Conservation (phyloP, 2,329 filamentous ascomycete species). For the Epichloe amarillans region DNA sequence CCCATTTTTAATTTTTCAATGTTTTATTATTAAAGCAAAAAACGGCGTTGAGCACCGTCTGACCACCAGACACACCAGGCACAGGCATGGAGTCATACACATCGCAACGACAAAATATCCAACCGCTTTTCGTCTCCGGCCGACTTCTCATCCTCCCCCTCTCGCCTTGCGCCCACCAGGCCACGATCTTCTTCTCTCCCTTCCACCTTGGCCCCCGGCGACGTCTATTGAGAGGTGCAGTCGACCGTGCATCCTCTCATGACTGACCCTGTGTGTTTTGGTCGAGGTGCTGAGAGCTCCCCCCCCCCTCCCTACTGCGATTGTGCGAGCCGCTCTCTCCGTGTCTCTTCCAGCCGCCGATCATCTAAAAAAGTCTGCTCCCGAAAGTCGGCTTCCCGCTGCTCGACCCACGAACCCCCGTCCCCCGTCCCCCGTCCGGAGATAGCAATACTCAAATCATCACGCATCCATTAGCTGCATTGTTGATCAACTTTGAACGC, state of each 20-base stretch:
- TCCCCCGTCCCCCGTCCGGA: neutral
- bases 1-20: neutral
- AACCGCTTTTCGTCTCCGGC: neutral
- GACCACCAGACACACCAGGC: neutral
- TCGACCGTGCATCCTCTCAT: slow-evolving; percentile 12
- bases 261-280: slow-evolving; percentile 20
- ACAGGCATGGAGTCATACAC: neutral
- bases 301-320: too few species aligned
- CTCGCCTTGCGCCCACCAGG: slow-evolving; percentile 1
- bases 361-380: neutral
- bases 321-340: neutral
- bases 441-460: neutral
- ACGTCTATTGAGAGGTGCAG: slow-evolving; percentile 11
- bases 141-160: neutral
- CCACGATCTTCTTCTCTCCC: slow-evolving; percentile 2
- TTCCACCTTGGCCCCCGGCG: slow-evolving; percentile 7
- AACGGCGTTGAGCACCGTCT: too few species aligned
- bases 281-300: slow-evolving; percentile 17
- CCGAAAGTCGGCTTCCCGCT: neutral
- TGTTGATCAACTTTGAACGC: neutral
- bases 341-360: neutral
- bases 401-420: neutral
- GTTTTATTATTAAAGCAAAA: too few species aligned
- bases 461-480: neutral
- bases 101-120: too few species aligned